Conservation (phyloP, 2,329 filamentous ascomycete species). For the Helotiales sp. region DNA sequence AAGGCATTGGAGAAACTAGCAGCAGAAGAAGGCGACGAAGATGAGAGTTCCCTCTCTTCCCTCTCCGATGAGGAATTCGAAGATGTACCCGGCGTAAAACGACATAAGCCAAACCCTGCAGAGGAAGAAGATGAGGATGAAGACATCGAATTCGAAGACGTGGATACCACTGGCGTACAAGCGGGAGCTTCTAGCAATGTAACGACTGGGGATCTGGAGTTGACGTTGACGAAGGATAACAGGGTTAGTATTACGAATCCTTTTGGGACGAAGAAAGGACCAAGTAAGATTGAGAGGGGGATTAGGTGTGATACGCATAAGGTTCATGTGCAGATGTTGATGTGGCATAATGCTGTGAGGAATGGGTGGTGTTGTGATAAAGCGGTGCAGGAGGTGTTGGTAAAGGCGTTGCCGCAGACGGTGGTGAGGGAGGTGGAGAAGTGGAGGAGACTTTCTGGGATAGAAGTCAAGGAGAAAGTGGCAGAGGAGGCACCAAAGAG, state of each 20-base stretch:
- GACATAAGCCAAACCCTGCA: constrained; percentile 37
- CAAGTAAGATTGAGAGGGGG: constrained; percentile 78
- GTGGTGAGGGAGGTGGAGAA: constrained; percentile 64
- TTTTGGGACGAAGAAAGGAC: constrained; percentile 73
- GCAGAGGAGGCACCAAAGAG: constrained; percentile 29
- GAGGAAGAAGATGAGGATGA: constrained; percentile 50
- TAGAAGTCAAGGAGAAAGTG: constrained; percentile 45
- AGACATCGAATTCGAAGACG: constrained; percentile 63
- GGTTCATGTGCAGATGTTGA: constrained; percentile 81
- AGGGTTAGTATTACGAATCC: constrained; percentile 61
- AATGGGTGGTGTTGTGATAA: constrained; percentile 83
- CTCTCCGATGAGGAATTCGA: constrained; percentile 55
- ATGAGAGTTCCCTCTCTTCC: constrained; percentile 36
- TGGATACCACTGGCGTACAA: constrained; percentile 42
- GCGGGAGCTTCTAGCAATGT: constrained; percentile 43
- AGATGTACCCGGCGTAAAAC: constrained; percentile 45
- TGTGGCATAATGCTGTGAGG: constrained; percentile 86
- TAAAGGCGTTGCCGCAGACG: constrained; percentile 70
- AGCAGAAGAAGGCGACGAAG: constrained; percentile 41
- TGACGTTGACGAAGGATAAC: constrained; percentile 65
- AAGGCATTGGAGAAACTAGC: constrained; percentile 46
- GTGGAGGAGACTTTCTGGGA: constrained; percentile 69
- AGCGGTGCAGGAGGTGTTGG: constrained; percentile 72
- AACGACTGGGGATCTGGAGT: constrained; percentile 67
- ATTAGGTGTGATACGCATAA: constrained; percentile 80